phyloP scores from a whole-genome alignment of 73 alveolate genomes.

The Symbiodinium natans region DNA sequence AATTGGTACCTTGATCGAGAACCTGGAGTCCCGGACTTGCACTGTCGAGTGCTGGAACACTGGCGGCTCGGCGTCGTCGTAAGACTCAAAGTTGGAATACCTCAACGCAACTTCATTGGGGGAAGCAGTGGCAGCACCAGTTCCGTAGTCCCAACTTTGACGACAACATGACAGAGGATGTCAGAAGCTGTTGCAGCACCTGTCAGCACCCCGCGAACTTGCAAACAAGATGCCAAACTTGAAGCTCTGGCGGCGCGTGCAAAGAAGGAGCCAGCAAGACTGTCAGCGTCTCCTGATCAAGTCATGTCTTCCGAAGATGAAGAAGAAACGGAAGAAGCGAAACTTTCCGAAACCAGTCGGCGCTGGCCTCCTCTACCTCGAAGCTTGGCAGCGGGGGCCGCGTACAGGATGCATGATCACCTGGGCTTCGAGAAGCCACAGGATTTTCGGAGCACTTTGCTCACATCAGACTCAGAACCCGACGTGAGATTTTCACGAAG shows the following conservation, averaged over 20 bases:
- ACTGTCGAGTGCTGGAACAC: conserved; percentile 63
- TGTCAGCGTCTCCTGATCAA: conserved; percentile 40
- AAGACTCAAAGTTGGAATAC: conserved; percentile 74
- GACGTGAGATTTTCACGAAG: conserved; percentile 73
- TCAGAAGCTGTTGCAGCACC: too few species aligned
- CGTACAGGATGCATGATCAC: conserved; percentile 71
- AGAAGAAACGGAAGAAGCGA: too few species aligned
- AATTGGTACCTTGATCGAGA: neutral
- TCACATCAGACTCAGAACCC: neutral
- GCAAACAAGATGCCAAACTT: conserved; percentile 32
- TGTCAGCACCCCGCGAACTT: too few species aligned
- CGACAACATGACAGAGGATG: too few species aligned
- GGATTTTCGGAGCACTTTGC: neutral
- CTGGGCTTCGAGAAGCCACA: neutral
- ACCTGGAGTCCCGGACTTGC: conserved; percentile 1
- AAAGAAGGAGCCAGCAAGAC: conserved; percentile 48
- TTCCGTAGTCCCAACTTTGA: too few species aligned
- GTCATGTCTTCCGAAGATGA: too few species aligned
- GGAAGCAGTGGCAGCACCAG: too few species aligned
- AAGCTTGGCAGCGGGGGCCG: conserved; percentile 63
- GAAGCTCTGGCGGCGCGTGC: conserved; percentile 21
- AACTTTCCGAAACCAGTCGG: too few species aligned
- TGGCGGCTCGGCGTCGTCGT: conserved; percentile 4
- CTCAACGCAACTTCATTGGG: too few species aligned
- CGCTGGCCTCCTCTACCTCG: conserved; percentile 30